Percentiles rank a stretch among this genome's conserved stretches.
Evolutionary conservation across 2,329 filamentous ascomycete genomes (phyloP).

Genomic region (Neurospora sp.): DNA sequence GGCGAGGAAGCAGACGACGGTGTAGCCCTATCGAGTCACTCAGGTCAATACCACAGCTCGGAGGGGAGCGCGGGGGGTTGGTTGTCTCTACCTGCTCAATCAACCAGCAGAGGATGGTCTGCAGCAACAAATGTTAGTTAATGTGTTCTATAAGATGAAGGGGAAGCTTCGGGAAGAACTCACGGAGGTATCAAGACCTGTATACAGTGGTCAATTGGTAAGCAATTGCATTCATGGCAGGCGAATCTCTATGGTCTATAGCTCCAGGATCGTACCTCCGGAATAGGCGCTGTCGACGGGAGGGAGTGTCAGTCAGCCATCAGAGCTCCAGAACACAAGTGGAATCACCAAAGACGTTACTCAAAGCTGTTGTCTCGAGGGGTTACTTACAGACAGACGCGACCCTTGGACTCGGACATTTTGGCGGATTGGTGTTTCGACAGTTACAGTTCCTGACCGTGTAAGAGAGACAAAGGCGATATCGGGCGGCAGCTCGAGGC

Average conservation of each 20-base stretch:
- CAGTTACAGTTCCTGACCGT: not conserved
- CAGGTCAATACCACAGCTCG: not conserved
- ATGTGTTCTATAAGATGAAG: not conserved
- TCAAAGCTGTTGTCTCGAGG: not conserved
- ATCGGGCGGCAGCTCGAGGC: conserved; percentile 2
- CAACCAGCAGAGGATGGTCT: conserved; percentile 31
- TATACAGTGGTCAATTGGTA: not conserved
- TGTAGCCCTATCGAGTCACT: conserved; percentile 33
- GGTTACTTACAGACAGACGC: conserved; percentile 23
- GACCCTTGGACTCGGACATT: conserved; percentile 23
- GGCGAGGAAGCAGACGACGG: conserved; percentile 55
- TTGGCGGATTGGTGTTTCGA: not conserved
- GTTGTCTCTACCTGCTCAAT: conserved; percentile 19
- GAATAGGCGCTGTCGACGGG: conserved; percentile 17
- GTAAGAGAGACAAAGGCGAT: not conserved
- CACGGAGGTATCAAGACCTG: conserved; percentile 31
- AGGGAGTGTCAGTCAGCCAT: conserved; percentile 1
- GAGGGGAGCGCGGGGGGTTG: not conserved
- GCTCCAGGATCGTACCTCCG: conserved; percentile 15
- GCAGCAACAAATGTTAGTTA: not conserved
- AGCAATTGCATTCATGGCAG: not conserved
- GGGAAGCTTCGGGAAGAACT: not conserved
- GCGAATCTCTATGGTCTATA: not conserved
- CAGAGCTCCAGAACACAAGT: not conserved
- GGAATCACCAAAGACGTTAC: not conserved